Base-by-base conservation (phyloP, 495 filamentous ascomycete genomes). In the Amphirosellinia nigrospora region DNA sequence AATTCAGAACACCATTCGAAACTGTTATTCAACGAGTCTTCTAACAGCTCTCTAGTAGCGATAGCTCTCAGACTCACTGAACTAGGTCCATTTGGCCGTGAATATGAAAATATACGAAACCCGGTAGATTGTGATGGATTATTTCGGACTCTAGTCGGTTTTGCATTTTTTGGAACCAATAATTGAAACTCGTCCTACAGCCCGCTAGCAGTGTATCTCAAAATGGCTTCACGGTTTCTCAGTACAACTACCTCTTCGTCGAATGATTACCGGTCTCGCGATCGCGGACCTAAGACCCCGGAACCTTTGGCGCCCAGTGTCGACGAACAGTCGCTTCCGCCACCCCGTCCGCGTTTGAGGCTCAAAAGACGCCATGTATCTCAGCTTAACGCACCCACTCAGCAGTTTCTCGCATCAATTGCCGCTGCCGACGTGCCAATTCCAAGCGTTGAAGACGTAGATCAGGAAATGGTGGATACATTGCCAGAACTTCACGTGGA, bases 351-450 rank as follows among this genome's bases (percentile, higher is more conserved):
- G 66, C 82, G 83, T 53, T 73, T 85, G 58, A 82, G 76, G 71
- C 65, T 86, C 53, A 84, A 83, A 71, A 64, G 60, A 45, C 84
- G 84, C 69, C 79, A 81, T 67, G 79, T 79, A 62, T 82, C 80
- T 52, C 82, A 82, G 53, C 75, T 85, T 19, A 75, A 82, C 30
- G 85, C 85, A 23, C 85, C 86, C 0, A 86, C 86, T 4, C 82
- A 87, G 66, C 84, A 87, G 30, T 88, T 88, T 67, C 79, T 88
- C 4, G 86, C 84, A 10, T 87, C 86, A 4, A 86, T 88, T 45
- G 86, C 84, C 52, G 85, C 86, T 41, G 86, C 86, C 66, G 84
- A 86, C 74, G 75, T 85, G n/a, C 83, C 85, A 38, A 83, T 87
- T 36, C 86, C 86, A 26, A 86, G 84, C 68, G 86, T 88, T 32